phyloP scores from a whole-genome alignment of 176 grass and related monocot species.

The Juncus effusus region DNA sequence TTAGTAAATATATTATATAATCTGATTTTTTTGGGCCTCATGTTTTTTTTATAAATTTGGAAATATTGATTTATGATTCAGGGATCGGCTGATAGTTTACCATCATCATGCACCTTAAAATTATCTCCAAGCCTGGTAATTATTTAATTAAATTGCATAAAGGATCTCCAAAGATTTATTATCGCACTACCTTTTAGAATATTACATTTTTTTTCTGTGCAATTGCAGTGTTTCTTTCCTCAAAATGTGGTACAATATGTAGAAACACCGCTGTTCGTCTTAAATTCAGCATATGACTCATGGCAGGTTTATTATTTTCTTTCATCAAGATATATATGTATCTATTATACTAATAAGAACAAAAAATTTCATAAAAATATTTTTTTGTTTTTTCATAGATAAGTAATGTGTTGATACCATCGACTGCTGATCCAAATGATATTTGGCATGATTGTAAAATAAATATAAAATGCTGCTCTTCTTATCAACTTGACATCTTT shows the following conservation, averaged over 20 bases:
- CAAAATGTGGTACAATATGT: conserved; percentile 59
- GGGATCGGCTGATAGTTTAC: conserved; percentile 74
- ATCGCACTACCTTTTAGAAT: background rate
- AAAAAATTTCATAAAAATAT: too few species aligned
- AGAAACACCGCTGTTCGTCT: conserved; percentile 57
- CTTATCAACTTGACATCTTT: conserved; percentile 50
- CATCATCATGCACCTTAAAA: conserved; percentile 58
- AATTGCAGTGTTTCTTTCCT: conserved; percentile 77
- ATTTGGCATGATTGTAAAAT: conserved; percentile 65
- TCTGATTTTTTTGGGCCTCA: background rate
- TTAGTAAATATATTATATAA: conserved; percentile 15
- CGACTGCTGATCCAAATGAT: conserved; percentile 45
- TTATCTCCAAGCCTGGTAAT: conserved; percentile 58
- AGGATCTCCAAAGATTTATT: background rate
- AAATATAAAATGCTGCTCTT: conserved; percentile 56
- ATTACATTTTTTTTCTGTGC: conserved; percentile 17
- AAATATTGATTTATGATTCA: conserved; percentile 16
- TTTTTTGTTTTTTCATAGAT: conserved; percentile 31
- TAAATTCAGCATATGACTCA: conserved; percentile 74
- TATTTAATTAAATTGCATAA: conserved; percentile 3
- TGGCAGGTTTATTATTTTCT: conserved; percentile 58
- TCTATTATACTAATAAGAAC: too few species aligned
- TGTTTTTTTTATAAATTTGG: background rate
- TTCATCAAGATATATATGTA: background rate
- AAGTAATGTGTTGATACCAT: conserved; percentile 71